Percentiles rank a stretch among this genome's conserved stretches.
Evolutionary conservation across 2,329 filamentous ascomycete species (phyloP).

Genomic region (Fusarium poae): DNA sequence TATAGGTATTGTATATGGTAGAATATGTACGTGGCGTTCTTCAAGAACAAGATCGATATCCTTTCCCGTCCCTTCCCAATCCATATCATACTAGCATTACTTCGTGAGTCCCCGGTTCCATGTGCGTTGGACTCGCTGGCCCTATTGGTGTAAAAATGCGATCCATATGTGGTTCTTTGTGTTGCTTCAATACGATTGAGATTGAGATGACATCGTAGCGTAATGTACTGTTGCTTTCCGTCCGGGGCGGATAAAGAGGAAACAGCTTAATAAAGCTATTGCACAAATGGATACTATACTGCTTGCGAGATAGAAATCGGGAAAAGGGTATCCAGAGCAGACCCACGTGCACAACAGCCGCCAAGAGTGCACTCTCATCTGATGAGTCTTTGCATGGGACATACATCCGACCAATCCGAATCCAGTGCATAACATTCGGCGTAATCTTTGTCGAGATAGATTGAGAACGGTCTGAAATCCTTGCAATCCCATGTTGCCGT

Average conservation of each 20-base stretch:
- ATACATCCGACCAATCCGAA: slow-evolving; percentile 7
- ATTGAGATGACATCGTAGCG: slow-evolving; percentile 15
- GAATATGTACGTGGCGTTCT: slow-evolving; percentile 34
- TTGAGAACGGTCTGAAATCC: not conserved
- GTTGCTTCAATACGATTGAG: slow-evolving; percentile 8
- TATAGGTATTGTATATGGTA: slow-evolving; percentile 44
- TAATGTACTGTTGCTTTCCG: slow-evolving; percentile 22
- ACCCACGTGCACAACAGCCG: slow-evolving; percentile 9
- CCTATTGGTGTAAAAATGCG: slow-evolving; percentile 17
- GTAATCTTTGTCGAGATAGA: not conserved
- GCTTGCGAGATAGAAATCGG: slow-evolving; percentile 10
- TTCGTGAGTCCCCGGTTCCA: slow-evolving; percentile 38
- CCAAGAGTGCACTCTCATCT: slow-evolving; percentile 7
- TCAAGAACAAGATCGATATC: slow-evolving; percentile 24
- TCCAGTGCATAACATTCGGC: not conserved
- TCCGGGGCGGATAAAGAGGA: not conserved
- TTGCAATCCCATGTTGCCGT: not conserved
- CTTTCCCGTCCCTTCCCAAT: slow-evolving; percentile 10
- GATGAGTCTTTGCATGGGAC: slow-evolving; percentile 3
- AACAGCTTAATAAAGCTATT: not conserved
- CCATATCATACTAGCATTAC: slow-evolving; percentile 37
- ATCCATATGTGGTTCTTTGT: slow-evolving; percentile 22
- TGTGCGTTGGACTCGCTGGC: slow-evolving; percentile 30
- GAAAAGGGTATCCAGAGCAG: not conserved
- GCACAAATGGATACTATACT: slow-evolving; percentile 6